phyloP scores from a whole-genome alignment of 1,284 basidiomycete genomes.

The Schizophyllum commune region DNA sequence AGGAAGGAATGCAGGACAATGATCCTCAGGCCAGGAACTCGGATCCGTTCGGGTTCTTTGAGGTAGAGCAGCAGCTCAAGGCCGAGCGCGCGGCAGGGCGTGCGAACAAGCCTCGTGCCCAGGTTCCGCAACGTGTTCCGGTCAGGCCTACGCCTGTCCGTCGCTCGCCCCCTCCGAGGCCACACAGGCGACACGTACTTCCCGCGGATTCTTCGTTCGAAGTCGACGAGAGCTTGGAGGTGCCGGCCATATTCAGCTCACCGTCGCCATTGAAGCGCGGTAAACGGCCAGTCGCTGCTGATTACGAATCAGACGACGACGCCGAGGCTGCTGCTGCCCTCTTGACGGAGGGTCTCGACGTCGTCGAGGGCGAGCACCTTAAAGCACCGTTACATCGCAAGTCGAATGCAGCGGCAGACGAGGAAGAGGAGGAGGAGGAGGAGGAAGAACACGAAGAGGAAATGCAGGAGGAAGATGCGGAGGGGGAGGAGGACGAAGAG shows the following conservation, averaged over 20 bases:
- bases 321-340: neutral
- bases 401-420: neutral
- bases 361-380: neutral
- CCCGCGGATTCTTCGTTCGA: neutral
- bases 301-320: constrained; percentile 5
- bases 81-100: constrained; percentile 18
- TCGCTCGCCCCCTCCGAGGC: neutral
- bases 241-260: neutral
- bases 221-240: neutral
- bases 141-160: neutral
- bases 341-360: neutral
- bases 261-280: neutral
- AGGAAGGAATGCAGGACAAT: neutral
- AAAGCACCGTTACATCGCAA: neutral
- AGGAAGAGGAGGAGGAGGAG: neutral
- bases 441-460: neutral
- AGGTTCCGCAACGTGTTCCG: neutral
- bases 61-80: constrained; percentile 34
- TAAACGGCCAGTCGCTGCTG: neutral
- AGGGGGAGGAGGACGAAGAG: neutral
- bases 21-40: neutral
- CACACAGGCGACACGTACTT: neutral
- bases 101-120: neutral
- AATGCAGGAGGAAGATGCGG: neutral
- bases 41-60: constrained; percentile 38